phyloP scores from a whole-genome alignment of 169 alveolate species.

The Cyclospora cayetanensis region DNA sequence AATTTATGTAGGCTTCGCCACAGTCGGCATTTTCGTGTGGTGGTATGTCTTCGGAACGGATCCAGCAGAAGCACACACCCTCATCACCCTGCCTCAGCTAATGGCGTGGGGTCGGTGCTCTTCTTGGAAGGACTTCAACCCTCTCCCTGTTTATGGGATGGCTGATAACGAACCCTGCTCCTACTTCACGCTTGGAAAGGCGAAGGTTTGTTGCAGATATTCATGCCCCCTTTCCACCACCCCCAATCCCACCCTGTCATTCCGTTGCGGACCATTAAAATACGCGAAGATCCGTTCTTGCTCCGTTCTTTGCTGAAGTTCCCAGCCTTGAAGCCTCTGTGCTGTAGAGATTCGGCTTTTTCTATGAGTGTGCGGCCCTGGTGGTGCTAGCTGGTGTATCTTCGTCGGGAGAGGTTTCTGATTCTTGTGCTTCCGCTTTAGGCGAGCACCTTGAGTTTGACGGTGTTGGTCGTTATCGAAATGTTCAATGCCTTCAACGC shows the following conservation, averaged over 20 bases:
- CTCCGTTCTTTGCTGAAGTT: too few relatives aligned
- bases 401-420: not conserved
- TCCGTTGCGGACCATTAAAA: too few relatives aligned
- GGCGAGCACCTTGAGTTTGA: slow-evolving; percentile 96
- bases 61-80: slow-evolving; percentile 95
- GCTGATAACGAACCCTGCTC: slow-evolving; percentile 90
- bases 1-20: slow-evolving; percentile 97
- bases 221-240: too few relatives aligned
- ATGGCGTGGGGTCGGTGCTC: slow-evolving; percentile 92
- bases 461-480: slow-evolving; percentile 97
- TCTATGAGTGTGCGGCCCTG: not conserved
- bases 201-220: too few relatives aligned
- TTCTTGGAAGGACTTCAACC: slow-evolving; percentile 84
- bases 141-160: slow-evolving; percentile 83
- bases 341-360: too few relatives aligned
- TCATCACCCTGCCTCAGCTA: slow-evolving; percentile 91
- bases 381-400: not conserved
- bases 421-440: not conserved
- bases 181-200: slow-evolving; percentile 97
- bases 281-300: too few relatives aligned
- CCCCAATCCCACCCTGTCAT: too few relatives aligned
- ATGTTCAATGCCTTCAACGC: slow-evolving; percentile 99
- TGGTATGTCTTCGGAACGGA: slow-evolving; percentile 93
- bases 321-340: too few relatives aligned
- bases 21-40: slow-evolving; percentile 97